Conservation (phyloP, 148 eudicot species). For the Cornus florida region DNA sequence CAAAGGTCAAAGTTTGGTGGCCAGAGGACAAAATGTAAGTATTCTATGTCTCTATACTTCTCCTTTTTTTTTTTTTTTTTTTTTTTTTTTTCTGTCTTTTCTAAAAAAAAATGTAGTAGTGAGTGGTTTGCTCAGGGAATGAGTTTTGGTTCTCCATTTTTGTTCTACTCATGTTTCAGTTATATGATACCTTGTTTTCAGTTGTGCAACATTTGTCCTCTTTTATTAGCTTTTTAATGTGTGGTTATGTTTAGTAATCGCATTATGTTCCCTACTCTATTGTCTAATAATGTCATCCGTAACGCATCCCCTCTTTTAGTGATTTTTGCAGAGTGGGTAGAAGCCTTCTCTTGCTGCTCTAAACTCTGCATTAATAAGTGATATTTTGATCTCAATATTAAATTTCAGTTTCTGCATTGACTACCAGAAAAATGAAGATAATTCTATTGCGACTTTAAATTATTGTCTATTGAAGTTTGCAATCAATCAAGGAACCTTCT, state of each 20-base stretch:
- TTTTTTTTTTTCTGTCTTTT: no score
- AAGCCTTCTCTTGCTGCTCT: not conserved
- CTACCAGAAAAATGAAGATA: no score
- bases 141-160: not conserved
- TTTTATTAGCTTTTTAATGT: not conserved
- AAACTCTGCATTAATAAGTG: no score
- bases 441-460: no score
- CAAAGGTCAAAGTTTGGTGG: slow-evolving; percentile 79
- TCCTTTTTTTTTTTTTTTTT: not conserved
- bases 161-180: not conserved
- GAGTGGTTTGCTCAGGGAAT: slow-evolving; percentile 1
- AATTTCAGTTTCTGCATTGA: no score
- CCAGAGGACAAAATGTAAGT: slow-evolving; percentile 68
- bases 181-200: not conserved
- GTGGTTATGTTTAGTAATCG: not conserved
- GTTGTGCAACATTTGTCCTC: not conserved
- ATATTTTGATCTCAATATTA: no score
- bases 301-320: not conserved
- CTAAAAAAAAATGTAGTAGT: not conserved
- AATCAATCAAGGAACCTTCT: not conserved
- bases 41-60: not conserved
- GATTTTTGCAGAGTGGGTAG: not conserved
- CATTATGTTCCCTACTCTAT: not conserved
- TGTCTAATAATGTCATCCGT: not conserved
- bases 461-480: not conserved